Evolutionary conservation across 306 rosid species (phyloP), one percentile per base, ranked within the genome.

Genomic region (Pterocarpus macrocarpus): DNA sequence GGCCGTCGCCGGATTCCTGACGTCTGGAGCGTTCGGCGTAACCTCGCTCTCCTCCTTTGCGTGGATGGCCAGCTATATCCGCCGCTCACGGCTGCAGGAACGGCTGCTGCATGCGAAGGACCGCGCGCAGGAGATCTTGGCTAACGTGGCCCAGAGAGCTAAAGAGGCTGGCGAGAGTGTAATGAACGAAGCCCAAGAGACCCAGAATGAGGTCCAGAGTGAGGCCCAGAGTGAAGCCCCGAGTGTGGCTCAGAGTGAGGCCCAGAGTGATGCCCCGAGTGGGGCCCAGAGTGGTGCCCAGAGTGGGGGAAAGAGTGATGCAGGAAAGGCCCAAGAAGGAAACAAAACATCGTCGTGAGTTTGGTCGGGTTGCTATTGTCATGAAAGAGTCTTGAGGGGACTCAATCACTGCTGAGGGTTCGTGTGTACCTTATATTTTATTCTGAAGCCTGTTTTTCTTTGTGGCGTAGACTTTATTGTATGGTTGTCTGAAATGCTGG

Each of bases 41-140:
- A 88, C 93, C 3, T 89, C 89, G 0, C 43, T 92, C 2, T 90
- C 94, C 5, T 86, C 95, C 1, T 88, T 92, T 34, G 76, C 91
- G 6, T 92, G 95, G 94, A 12, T 89, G 15, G 86, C 83, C 3
- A 68, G 47, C 28, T 82, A 44, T 47, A 61, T 89, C 67, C 79
- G 87, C 22, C 83, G 79, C 50, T 9, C 84, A 0, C 71, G 43
- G 55, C 7, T 69, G 33, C 73, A 88, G 47, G 86, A 87, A 10
- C 81, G 44, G 30, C 64, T 87, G 8, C 82, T 81, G 44, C 47
- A 50, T 34, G 86, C 77, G 0, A 84, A 77, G 81, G 52, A 58
- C 22, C 75, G 53, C 2, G 52, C 58, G 30, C 84, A 63, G 63
- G 88, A 87, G 5, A 50, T 71, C 14, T 62, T 59, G 64, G 57